Evolutionary conservation across 1,284 basidiomycete genomes (phyloP).

Genomic region (Thelephora terrestris): DNA sequence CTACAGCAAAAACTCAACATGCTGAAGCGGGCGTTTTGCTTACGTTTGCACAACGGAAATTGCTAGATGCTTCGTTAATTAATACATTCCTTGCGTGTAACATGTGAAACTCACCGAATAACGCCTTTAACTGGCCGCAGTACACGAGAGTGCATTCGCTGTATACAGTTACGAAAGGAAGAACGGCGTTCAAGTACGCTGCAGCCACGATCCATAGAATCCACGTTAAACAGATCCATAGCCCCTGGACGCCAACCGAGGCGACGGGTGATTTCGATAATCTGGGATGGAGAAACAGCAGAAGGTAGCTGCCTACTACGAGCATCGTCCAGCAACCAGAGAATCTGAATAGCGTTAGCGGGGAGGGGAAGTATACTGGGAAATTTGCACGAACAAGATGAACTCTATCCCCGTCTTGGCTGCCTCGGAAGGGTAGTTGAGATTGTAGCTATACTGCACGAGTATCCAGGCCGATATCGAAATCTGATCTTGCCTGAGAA

Average conservation of each 20-base stretch:
- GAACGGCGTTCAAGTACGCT: conserved; percentile 33
- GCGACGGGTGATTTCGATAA: conserved; percentile 39
- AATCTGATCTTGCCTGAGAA: conserved; percentile 24
- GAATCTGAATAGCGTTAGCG: conserved; percentile 29
- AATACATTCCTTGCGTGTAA: background rate
- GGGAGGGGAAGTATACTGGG: too few relatives aligned
- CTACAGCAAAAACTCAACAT: background rate
- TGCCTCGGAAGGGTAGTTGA: conserved; percentile 35
- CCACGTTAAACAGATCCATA: conserved; percentile 48
- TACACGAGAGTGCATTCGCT: conserved; percentile 35
- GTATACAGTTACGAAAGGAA: conserved; percentile 30
- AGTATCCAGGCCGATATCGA: conserved; percentile 45
- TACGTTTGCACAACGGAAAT: background rate
- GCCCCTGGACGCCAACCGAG: conserved; percentile 44
- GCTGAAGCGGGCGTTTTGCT: background rate
- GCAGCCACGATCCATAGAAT: conserved; percentile 45
- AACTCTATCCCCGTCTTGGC: conserved; percentile 32
- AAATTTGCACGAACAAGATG: conserved; percentile 32
- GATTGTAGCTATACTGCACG: conserved; percentile 38
- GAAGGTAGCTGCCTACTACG: conserved; percentile 36
- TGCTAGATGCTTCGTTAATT: background rate
- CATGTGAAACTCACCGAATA: conserved; percentile 31
- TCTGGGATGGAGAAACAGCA: conserved; percentile 46
- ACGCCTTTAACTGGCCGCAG: conserved; percentile 40
- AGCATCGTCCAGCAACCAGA: conserved; percentile 45